These are phyloP conservation scores for Ustulina deusta DNA, from an alignment of 2,329 filamentous ascomycete genomes.

Conservation along the genomic window DNA sequence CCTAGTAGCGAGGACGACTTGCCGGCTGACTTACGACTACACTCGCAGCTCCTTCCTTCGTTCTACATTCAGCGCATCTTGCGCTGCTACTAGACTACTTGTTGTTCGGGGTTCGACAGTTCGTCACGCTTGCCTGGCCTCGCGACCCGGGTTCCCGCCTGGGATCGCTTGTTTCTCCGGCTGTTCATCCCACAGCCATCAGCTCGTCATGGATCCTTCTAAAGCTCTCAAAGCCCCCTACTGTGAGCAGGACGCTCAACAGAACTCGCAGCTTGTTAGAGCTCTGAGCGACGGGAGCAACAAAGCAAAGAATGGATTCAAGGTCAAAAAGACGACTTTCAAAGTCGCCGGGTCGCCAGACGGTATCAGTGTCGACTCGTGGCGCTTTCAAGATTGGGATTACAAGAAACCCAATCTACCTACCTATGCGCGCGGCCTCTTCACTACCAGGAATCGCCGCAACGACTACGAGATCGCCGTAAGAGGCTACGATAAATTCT, in stretches of 20 bases:
- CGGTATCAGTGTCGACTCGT: slow-evolving; percentile 82
- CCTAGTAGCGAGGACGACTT: slow-evolving; percentile 2
- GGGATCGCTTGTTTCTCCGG: background rate
- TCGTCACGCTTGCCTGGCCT: background rate
- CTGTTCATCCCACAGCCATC: slow-evolving; percentile 15
- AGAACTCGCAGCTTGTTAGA: slow-evolving; percentile 74
- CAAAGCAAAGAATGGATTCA: slow-evolving; percentile 71
- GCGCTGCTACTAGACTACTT: slow-evolving; percentile 6
- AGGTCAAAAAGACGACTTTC: slow-evolving; percentile 85
- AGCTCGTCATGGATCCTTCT: slow-evolving; percentile 50
- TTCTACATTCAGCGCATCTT: background rate
- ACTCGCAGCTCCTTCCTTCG: slow-evolving; percentile 7
- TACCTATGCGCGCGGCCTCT: slow-evolving; percentile 92
- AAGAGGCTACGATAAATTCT: slow-evolving; percentile 98
- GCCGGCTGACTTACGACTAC: slow-evolving; percentile 23
- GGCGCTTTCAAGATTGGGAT: slow-evolving; percentile 94
- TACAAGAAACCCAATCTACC: slow-evolving; percentile 90
- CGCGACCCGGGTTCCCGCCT: background rate
- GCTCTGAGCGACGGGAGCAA: slow-evolving; percentile 70
- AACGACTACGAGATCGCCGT: slow-evolving; percentile 82
- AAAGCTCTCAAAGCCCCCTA: slow-evolving; percentile 72
- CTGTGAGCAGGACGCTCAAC: slow-evolving; percentile 74
- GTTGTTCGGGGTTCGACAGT: background rate
- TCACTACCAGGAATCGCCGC: slow-evolving; percentile 79
- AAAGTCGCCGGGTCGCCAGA: slow-evolving; percentile 71